These are phyloP conservation scores for Chlorella sp. DNA, from an alignment of 139 green algal species.

Conservation along the genomic window DNA sequence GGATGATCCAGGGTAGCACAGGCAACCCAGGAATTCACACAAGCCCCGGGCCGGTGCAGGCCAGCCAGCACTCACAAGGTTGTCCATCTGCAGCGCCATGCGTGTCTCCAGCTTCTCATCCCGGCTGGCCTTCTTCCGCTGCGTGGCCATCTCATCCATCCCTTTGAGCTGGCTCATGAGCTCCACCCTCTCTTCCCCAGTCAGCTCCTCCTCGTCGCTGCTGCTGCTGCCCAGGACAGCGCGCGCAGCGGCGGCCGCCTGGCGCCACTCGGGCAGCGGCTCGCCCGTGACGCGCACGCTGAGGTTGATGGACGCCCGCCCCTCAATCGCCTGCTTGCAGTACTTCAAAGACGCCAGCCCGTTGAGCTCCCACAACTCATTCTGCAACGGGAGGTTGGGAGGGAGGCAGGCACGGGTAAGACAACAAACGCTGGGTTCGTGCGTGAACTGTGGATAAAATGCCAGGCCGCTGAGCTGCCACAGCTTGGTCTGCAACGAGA, in stretches of 20 bases:
- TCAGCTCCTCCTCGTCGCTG: background rate
- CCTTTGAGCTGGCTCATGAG: background rate
- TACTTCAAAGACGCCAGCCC: slow-evolving; percentile 10
- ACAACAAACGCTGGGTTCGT: too few relatives aligned
- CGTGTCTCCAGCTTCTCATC: slow-evolving; percentile 31
- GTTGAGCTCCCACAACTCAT: slow-evolving; percentile 20
- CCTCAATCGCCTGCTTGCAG: background rate
- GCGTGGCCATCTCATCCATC: background rate
- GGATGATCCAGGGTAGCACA: too few relatives aligned
- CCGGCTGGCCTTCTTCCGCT: background rate
- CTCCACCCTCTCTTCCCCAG: background rate
- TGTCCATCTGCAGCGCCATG: background rate
- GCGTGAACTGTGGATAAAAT: too few relatives aligned
- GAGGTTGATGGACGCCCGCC: background rate
- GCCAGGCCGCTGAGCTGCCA: too few relatives aligned
- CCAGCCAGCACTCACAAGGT: background rate
- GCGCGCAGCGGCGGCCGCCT: background rate
- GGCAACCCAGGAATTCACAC: too few relatives aligned
- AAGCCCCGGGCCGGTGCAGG: too few relatives aligned
- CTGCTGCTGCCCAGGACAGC: background rate
- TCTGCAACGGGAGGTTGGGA: too few relatives aligned
- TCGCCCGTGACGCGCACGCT: background rate
- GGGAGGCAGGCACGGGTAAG: too few relatives aligned
- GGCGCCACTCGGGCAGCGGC: background rate
- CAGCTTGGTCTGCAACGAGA: too few relatives aligned